Evolutionary conservation across 2,329 filamentous ascomycete species (phyloP).

Genomic region (Capronia americana): DNA sequence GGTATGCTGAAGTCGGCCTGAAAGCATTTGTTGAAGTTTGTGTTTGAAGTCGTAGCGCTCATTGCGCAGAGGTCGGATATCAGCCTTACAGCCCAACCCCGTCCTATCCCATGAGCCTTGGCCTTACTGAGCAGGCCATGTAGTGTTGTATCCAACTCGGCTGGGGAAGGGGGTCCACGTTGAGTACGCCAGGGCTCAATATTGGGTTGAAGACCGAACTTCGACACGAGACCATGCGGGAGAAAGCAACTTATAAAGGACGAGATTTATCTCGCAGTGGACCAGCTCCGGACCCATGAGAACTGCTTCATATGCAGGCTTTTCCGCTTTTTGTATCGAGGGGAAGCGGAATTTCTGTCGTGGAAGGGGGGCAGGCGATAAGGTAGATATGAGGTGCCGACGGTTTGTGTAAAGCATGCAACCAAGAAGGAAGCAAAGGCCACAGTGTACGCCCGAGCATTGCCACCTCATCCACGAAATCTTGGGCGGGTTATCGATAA

Average conservation of each 20-base stretch:
- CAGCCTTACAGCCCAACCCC: not conserved
- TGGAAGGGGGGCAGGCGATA: too few species aligned
- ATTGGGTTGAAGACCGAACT: too few species aligned
- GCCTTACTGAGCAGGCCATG: not conserved
- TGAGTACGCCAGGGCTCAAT: not conserved
- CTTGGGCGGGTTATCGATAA: too few species aligned
- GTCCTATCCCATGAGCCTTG: not conserved
- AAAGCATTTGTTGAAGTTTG: not conserved
- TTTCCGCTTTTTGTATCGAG: not conserved
- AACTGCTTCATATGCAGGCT: not conserved
- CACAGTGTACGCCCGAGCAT: too few species aligned
- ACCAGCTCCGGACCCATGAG: not conserved
- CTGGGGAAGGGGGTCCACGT: not conserved
- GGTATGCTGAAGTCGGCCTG: not conserved
- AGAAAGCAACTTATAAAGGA: not conserved
- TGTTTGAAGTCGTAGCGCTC: not conserved
- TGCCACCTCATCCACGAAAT: not conserved
- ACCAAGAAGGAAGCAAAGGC: not conserved
- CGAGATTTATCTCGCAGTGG: not conserved
- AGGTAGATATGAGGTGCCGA: not conserved
- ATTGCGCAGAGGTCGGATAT: not conserved
- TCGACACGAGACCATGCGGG: not conserved
- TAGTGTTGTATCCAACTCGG: not conserved
- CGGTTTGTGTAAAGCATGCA: not conserved
- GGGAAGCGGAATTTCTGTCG: not conserved